Evolutionary conservation across 1,284 basidiomycete genomes (phyloP).

Genomic region (Sanguinoderma infundibulare): DNA sequence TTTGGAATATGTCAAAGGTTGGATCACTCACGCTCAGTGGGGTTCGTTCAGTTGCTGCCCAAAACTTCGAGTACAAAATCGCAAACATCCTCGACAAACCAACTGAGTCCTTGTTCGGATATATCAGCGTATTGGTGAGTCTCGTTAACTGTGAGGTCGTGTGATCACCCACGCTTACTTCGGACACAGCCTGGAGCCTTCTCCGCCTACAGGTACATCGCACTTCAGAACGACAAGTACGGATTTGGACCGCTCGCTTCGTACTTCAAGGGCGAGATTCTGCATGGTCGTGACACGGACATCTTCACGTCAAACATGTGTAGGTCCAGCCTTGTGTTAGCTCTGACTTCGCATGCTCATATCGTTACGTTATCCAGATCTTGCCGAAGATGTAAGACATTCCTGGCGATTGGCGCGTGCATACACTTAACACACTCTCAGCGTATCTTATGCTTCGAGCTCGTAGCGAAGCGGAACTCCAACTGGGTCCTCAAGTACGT

Average conservation of each 20-base stretch:
- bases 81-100: constrained; percentile 95
- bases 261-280: constrained; percentile 96
- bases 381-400: constrained; percentile 79
- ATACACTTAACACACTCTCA: constrained; percentile 37
- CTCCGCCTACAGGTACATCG: constrained; percentile 92
- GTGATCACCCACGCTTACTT: not conserved
- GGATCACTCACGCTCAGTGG: not conserved
- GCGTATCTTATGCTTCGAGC: constrained; percentile 97
- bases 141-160: not conserved
- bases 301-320: constrained; percentile 96
- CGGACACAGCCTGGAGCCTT: constrained; percentile 85
- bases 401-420: not conserved
- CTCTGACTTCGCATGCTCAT: constrained; percentile 2
- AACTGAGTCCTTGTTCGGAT: constrained; percentile 91
- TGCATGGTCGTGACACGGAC: constrained; percentile 90
- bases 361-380: constrained; percentile 51
- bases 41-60: constrained; percentile 77
- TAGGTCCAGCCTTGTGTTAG: constrained; percentile 41
- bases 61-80: constrained; percentile 95
- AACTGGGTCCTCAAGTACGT: constrained; percentile 97
- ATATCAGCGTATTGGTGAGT: constrained; percentile 81
- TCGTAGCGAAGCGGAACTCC: constrained; percentile 89
- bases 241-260: constrained; percentile 91
- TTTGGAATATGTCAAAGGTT: not conserved
- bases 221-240: constrained; percentile 85